Conservation (phyloP, 2,329 filamentous ascomycete species). For the Cadophora malorum region DNA sequence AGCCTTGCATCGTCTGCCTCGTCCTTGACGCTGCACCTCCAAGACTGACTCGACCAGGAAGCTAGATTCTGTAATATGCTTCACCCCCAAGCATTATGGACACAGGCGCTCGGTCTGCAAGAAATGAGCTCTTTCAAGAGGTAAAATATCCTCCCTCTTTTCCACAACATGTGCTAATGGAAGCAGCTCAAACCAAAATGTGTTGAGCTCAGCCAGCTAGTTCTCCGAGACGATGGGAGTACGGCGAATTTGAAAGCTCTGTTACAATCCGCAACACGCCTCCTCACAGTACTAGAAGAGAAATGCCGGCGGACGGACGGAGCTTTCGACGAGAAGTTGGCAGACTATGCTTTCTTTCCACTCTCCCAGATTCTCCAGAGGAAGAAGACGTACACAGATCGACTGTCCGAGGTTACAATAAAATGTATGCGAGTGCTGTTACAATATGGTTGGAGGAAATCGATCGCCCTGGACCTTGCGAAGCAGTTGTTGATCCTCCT, state of each 20-base stretch:
- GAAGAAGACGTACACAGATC: slow-evolving; percentile 73
- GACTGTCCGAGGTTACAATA: slow-evolving; percentile 76
- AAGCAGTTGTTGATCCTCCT: slow-evolving; percentile 87
- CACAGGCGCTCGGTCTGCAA: slow-evolving; percentile 36
- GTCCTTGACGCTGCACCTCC: neutral
- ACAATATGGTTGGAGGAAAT: slow-evolving; percentile 76
- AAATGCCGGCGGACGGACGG: slow-evolving; percentile 52
- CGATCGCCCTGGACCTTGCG: slow-evolving; percentile 73
- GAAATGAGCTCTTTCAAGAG: slow-evolving; percentile 45
- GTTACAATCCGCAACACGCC: slow-evolving; percentile 52
- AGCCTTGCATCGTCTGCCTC: slow-evolving; percentile 12
- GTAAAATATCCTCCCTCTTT: slow-evolving; percentile 28
- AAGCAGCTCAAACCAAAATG: slow-evolving; percentile 68
- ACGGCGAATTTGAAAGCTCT: slow-evolving; percentile 53
- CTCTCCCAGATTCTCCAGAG: slow-evolving; percentile 84
- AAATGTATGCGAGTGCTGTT: slow-evolving; percentile 78
- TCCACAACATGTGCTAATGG: slow-evolving; percentile 23
- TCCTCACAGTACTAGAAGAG: slow-evolving; percentile 54
- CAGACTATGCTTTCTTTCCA: slow-evolving; percentile 95
- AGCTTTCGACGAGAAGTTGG: slow-evolving; percentile 78
- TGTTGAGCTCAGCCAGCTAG: slow-evolving; percentile 63
- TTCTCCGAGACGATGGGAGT: slow-evolving; percentile 55
- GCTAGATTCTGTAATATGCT: neutral
- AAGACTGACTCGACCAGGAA: neutral
- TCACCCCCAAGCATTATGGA: slow-evolving; percentile 36